Percentiles rank a stretch among this genome's conserved stretches.
Evolutionary conservation across 805 yeast species (phyloP).

Genomic region (Zygosaccharomyces rouxii): DNA sequence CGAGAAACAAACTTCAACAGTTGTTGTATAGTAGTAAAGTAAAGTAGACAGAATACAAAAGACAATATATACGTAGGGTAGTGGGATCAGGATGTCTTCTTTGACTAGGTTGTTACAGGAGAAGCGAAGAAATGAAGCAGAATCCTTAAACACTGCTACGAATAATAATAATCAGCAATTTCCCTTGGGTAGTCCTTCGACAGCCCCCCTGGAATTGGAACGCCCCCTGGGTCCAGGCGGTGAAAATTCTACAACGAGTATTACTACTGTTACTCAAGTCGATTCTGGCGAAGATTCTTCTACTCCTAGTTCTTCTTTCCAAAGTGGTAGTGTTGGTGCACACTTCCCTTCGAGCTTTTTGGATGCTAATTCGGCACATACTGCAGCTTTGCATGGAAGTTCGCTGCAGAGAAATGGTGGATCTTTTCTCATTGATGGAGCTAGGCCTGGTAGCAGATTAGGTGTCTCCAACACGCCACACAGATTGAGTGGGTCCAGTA

Average conservation of each 20-base stretch:
- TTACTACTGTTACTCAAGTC: conserved; percentile 30
- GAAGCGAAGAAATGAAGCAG: conserved; percentile 27
- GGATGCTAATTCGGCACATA: conserved; percentile 36
- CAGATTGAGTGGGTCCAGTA: conserved; percentile 13
- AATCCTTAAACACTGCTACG: conserved; percentile 7
- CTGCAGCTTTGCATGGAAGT: conserved; percentile 30
- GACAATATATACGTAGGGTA: not conserved
- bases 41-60: not conserved
- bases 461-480: conserved; percentile 13
- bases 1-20: not conserved
- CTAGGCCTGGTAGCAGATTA: conserved; percentile 15
- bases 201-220: conserved; percentile 15
- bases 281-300: conserved; percentile 21
- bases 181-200: conserved; percentile 2
- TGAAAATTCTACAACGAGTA: conserved; percentile 22
- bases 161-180: not conserved
- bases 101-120: conserved; percentile 34
- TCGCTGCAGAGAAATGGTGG: conserved; percentile 24
- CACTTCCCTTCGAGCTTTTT: conserved; percentile 31
- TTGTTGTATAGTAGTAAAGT: not conserved
- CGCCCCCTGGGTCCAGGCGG: conserved; percentile 10
- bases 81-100: conserved; percentile 28
- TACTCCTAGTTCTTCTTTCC: conserved; percentile 12
- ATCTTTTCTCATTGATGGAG: conserved; percentile 19
- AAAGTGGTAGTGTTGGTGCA: conserved; percentile 5